Evolutionary conservation across 2,329 filamentous ascomycete genomes (phyloP).

Genomic region (Fusarium lyarnte): DNA sequence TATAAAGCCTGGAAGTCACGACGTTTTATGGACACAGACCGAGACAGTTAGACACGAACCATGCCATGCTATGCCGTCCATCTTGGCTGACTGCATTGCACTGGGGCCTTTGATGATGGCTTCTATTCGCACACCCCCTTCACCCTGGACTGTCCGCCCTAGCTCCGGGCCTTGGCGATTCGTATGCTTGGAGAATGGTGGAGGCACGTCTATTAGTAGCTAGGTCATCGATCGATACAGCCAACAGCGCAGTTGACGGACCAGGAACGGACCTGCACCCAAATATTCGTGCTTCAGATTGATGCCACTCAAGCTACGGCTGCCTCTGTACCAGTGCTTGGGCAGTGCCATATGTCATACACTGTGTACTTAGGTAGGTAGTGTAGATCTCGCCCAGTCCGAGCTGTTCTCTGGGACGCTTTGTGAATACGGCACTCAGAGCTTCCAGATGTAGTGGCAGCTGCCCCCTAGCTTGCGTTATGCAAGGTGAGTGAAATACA

Average conservation of each 20-base stretch:
- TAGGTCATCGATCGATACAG: conserved; percentile 32
- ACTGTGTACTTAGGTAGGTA: not conserved
- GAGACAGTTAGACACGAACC: conserved; percentile 5
- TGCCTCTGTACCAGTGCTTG: not conserved
- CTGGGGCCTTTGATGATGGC: not conserved
- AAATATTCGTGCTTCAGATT: conserved; percentile 20
- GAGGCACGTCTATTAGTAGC: conserved; percentile 4
- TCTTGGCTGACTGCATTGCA: conserved; percentile 17
- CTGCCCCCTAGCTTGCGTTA: conserved; percentile 12
- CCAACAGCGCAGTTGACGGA: not conserved
- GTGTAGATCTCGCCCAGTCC: not conserved
- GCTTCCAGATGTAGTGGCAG: not conserved
- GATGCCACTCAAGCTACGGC: conserved; percentile 18
- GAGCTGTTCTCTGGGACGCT: not conserved
- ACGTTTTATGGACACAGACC: conserved; percentile 32
- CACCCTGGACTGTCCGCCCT: conserved; percentile 28
- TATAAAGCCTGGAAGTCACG: conserved; percentile 11
- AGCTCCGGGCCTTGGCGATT: conserved; percentile 25
- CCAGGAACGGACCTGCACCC: not conserved
- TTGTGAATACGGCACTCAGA: not conserved
- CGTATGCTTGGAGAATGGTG: conserved; percentile 19
- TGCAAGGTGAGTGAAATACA: conserved; percentile 8
- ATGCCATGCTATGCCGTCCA: conserved; percentile 6
- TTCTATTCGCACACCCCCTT: conserved; percentile 28
- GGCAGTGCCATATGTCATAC: not conserved